A percentile compares a stretch with the other conserved stretches of the same genome.
phyloP scores from a whole-genome alignment of 2,329 filamentous ascomycete species.

The Alternaria ventricosa region DNA sequence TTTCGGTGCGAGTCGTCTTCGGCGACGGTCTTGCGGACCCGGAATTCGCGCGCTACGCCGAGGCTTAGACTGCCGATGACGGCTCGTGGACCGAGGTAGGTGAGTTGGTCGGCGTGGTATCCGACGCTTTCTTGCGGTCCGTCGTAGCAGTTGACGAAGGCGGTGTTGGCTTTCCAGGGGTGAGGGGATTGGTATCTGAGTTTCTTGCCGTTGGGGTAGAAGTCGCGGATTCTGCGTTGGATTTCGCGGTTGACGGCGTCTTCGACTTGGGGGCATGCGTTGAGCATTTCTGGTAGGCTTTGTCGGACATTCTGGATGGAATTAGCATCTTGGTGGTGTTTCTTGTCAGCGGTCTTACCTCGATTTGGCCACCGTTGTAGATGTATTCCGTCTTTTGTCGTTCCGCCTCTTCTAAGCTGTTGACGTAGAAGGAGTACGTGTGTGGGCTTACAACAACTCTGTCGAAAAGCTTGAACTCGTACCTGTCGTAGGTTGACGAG shows the following conservation, averaged over 20 bases:
- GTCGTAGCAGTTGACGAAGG: slow-evolving; percentile 93
- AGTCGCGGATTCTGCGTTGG: slow-evolving; percentile 69
- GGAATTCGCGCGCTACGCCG: slow-evolving; percentile 91
- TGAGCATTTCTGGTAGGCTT: slow-evolving; percentile 75
- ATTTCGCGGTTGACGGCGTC: slow-evolving; percentile 79
- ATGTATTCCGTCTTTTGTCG: slow-evolving; percentile 79
- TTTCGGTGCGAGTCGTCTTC: slow-evolving; percentile 56
- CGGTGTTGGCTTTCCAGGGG: slow-evolving; percentile 83
- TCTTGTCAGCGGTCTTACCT: slow-evolving; percentile 50
- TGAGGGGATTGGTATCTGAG: slow-evolving; percentile 77
- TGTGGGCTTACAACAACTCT: slow-evolving; percentile 85
- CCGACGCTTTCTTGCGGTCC: slow-evolving; percentile 84
- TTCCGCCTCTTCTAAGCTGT: slow-evolving; percentile 71
- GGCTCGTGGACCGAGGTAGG: slow-evolving; percentile 86
- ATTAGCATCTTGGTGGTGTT: background rate
- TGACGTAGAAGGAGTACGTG: slow-evolving; percentile 82
- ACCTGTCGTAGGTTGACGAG: slow-evolving; percentile 71
- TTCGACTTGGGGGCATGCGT: slow-evolving; percentile 73
- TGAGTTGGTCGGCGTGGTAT: slow-evolving; percentile 91
- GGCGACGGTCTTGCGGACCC: slow-evolving; percentile 77
- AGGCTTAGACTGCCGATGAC: slow-evolving; percentile 90
- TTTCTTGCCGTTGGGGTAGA: slow-evolving; percentile 74
- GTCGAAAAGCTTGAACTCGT: slow-evolving; percentile 86
- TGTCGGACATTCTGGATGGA: slow-evolving; percentile 69
- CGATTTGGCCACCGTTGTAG: slow-evolving; percentile 81